A percentile compares a stretch with the other conserved stretches of the same genome.
These are phyloP conservation scores for Mycena rosella DNA, from an alignment of 768 basidiomycete genomes.

Conservation along the genomic window DNA sequence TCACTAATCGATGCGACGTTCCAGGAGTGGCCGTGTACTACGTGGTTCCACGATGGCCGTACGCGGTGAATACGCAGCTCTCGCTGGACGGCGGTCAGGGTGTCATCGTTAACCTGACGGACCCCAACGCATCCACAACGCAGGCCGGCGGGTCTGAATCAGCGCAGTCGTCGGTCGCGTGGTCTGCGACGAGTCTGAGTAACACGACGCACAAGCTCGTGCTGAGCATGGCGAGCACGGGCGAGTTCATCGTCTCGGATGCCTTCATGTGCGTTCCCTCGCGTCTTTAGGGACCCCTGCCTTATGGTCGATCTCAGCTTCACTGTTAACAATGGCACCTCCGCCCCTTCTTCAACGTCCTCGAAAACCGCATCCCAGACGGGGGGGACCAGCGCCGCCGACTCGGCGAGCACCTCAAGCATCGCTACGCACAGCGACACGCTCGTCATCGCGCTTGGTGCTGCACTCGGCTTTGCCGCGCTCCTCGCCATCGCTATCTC, in stretches of 20 bases:
- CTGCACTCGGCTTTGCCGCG: conserved; percentile 12
- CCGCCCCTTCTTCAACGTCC: neutral
- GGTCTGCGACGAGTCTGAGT: conserved; percentile 9
- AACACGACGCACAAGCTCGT: conserved; percentile 27
- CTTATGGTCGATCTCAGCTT: neutral
- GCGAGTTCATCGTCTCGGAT: conserved; percentile 17
- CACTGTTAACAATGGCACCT: conserved; percentile 20
- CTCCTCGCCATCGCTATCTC: conserved; percentile 21
- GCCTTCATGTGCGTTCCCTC: conserved; percentile 29
- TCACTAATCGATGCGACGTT: neutral
- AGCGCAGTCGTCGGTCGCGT: conserved; percentile 13
- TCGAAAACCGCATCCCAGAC: neutral
- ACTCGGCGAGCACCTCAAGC: neutral
- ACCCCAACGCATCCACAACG: conserved; percentile 17
- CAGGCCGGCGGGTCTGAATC: conserved; percentile 16
- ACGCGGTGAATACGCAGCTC: conserved; percentile 55
- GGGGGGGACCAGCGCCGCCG: neutral
- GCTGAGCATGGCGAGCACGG: neutral
- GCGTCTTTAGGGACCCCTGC: no score
- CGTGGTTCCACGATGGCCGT: conserved; percentile 61
- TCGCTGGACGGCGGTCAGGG: conserved; percentile 52
- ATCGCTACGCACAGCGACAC: neutral
- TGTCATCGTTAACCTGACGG: conserved; percentile 51
- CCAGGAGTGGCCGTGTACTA: conserved; percentile 61
- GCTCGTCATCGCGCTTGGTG: conserved; percentile 12